Conservation (phyloP, 805 yeast genomes). For the Yarrowia phangngaensis region DNA sequence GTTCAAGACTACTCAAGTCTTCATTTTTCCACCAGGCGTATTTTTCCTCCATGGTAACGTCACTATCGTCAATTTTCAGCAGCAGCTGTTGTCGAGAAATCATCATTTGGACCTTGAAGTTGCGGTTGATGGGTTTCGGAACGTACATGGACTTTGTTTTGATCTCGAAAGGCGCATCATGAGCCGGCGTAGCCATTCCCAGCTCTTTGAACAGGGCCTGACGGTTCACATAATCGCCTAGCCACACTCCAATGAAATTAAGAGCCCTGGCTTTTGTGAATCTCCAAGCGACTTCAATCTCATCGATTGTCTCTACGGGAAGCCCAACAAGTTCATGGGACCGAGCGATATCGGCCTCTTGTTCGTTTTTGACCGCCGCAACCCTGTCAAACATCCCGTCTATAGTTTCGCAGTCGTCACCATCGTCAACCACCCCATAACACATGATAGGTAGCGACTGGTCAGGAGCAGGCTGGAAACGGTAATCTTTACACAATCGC, state of each 20-base stretch:
- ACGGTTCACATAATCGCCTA: conserved; percentile 7
- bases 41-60: conserved; percentile 6
- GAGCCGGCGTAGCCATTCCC: conserved; percentile 7
- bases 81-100: conserved; percentile 4
- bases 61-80: conserved; percentile 5
- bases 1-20: conserved; percentile 6
- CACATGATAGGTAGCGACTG: conserved; percentile 30
- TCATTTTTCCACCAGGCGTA: conserved; percentile 11
- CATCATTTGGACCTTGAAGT: conserved; percentile 9
- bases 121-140: conserved; percentile 7
- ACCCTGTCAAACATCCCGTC: conserved; percentile 20
- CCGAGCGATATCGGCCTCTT: conserved; percentile 5
- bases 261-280: conserved; percentile 19
- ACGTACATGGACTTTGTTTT: conserved; percentile 4
- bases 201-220: conserved; percentile 13
- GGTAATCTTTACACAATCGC: conserved; percentile 45
- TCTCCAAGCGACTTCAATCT: conserved; percentile 17
- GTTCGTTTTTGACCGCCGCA: conserved; percentile 4
- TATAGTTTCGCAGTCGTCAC: conserved; percentile 7
- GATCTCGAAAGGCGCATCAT: conserved; percentile 2
- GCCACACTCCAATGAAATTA: conserved; percentile 13
- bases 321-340: neutral
- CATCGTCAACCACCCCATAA: neutral
- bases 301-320: conserved; percentile 2
- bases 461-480: conserved; percentile 38